phyloP scores from a whole-genome alignment of 2,329 filamentous ascomycete species.

The Ambrosiella xylebori region DNA sequence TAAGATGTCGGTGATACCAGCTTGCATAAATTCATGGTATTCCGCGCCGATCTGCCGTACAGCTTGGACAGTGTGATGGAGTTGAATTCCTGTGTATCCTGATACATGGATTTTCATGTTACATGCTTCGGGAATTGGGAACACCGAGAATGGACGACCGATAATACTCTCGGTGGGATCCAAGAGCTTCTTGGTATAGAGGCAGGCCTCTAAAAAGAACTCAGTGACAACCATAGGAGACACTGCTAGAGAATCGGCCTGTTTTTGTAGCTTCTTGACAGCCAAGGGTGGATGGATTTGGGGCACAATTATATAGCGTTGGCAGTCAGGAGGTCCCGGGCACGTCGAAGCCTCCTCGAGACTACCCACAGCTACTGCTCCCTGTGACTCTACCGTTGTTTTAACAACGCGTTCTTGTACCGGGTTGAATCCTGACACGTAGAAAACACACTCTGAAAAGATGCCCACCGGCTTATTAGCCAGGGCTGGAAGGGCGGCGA shows the following conservation, averaged over 20 bases:
- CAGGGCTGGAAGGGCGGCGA: not conserved
- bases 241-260: not conserved
- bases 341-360: not conserved
- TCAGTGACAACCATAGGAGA: conserved; percentile 47
- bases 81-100: conserved; percentile 67
- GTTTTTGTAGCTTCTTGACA: not conserved
- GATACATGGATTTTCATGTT: conserved; percentile 62
- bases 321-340: not conserved
- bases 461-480: conserved; percentile 24
- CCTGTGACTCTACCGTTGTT: conserved; percentile 4
- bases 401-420: conserved; percentile 4
- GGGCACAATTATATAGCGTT: conserved; percentile 34
- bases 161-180: conserved; percentile 54
- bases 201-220: conserved; percentile 82
- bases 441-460: conserved; percentile 40
- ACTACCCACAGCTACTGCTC: not conserved
- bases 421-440: conserved; percentile 40
- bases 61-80: conserved; percentile 67
- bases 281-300: conserved; percentile 19
- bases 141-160: conserved; percentile 56
- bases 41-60: conserved; percentile 60
- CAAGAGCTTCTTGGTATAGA: conserved; percentile 57
- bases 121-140: conserved; percentile 53
- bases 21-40: conserved; percentile 63
- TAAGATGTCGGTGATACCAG: conserved; percentile 50